Percentiles rank a stretch among this genome's conserved stretches.
These are phyloP conservation scores for Ceratocystis harringtonii DNA, from an alignment of 2,329 filamentous ascomycete genomes.

Conservation along the genomic window DNA sequence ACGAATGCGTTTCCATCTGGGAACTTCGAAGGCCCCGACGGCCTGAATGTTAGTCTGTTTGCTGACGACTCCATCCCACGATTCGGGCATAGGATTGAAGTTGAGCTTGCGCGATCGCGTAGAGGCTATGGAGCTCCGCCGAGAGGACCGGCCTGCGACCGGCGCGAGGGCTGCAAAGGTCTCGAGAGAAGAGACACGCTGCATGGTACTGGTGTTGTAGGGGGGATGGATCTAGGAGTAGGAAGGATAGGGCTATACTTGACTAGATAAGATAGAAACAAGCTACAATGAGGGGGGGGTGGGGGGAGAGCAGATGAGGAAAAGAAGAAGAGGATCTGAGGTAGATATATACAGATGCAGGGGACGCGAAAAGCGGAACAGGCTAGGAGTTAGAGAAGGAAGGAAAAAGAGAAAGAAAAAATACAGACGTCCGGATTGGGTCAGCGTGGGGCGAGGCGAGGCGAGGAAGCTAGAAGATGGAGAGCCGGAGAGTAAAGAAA, in stretches of 20 bases:
- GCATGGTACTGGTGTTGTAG: constrained; percentile 22
- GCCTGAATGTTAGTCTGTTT: constrained; percentile 30
- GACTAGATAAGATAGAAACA: background rate
- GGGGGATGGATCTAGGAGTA: background rate
- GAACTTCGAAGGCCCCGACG: constrained; percentile 39
- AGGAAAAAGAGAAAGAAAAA: background rate
- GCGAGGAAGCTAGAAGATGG: background rate
- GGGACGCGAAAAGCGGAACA: background rate
- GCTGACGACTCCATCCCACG: constrained; percentile 32
- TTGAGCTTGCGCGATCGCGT: constrained; percentile 34
- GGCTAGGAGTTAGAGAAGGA: background rate
- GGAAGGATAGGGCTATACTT: background rate
- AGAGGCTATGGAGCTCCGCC: constrained; percentile 32
- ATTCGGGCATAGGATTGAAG: constrained; percentile 40
- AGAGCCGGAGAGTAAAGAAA: background rate
- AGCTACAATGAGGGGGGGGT: background rate
- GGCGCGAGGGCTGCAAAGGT: constrained; percentile 31
- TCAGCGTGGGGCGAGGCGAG: background rate
- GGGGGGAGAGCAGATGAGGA: background rate
- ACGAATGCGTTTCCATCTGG: constrained; percentile 39
- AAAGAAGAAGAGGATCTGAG: background rate
- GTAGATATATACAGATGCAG: background rate
- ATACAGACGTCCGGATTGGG: background rate
- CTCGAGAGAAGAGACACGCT: constrained; percentile 38
- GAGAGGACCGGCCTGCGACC: constrained; percentile 23